These are phyloP conservation scores for Malus hybrid DNA, from an alignment of 331 rosid species.

Conservation along the genomic window DNA sequence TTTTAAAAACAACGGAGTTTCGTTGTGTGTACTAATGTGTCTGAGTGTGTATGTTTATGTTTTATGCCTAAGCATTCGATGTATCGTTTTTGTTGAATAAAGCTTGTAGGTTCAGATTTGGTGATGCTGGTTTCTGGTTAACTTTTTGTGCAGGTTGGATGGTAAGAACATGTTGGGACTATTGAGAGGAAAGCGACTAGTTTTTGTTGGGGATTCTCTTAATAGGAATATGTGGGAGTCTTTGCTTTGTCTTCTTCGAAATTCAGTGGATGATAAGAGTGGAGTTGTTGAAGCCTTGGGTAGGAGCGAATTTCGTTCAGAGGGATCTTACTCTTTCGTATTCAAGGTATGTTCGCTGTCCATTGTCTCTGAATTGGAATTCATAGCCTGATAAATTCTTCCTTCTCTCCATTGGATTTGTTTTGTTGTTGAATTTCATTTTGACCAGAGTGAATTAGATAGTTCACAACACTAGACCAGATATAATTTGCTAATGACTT, in stretches of 20 bases:
- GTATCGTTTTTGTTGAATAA: background rate
- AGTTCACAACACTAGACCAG: background rate
- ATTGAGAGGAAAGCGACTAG: conserved; percentile 64
- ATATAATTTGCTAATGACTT: background rate
- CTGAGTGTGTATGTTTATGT: background rate
- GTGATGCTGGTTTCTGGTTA: background rate
- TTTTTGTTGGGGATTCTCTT: conserved; percentile 84
- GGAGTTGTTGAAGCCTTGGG: conserved; percentile 67
- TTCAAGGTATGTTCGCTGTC: conserved; percentile 40
- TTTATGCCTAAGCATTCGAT: background rate
- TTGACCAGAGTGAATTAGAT: background rate
- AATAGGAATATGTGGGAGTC: conserved; percentile 95
- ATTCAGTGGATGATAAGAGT: conserved; percentile 42
- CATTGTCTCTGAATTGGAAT: background rate
- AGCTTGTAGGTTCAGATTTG: background rate
- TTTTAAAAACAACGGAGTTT: background rate
- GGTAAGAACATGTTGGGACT: conserved; percentile 50
- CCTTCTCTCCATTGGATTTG: background rate
- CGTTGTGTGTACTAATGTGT: background rate
- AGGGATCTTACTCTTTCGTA: conserved; percentile 59
- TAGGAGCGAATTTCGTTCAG: conserved; percentile 54
- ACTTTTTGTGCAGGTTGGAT: conserved; percentile 40
- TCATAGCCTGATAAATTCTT: background rate
- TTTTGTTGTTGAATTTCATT: background rate
- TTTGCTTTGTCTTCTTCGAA: conserved; percentile 60